Evolutionary conservation across 148 eudicot genomes (phyloP).

Genomic region (Silene conica): DNA sequence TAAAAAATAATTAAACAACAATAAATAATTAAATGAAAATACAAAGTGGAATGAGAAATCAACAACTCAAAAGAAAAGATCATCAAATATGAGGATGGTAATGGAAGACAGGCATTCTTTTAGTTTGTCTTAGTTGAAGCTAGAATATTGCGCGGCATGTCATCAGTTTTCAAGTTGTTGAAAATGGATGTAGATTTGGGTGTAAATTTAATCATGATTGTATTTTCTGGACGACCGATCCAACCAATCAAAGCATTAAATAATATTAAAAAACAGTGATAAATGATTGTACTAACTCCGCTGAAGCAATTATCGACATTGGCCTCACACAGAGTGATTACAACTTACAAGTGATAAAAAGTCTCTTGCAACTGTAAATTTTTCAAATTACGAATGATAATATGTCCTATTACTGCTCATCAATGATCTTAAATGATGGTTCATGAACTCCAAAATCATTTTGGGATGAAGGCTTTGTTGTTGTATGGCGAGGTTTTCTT

Average conservation of each 20-base stretch:
- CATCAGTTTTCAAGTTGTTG: not conserved
- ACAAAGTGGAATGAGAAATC: too few relatives aligned
- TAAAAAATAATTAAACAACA: too few relatives aligned
- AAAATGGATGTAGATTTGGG: not conserved
- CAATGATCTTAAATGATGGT: too few relatives aligned
- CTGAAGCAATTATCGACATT: not conserved
- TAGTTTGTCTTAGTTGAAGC: slow-evolving; percentile 2
- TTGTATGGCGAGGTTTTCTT: not conserved
- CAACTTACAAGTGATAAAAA: not conserved
- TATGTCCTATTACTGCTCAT: too few relatives aligned
- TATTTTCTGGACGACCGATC: not conserved
- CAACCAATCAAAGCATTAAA: not conserved
- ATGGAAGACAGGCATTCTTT: not conserved
- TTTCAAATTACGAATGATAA: not conserved
- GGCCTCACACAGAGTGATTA: slow-evolving; percentile 1
- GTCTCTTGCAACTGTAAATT: not conserved
- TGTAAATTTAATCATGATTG: not conserved
- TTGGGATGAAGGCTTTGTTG: too few relatives aligned
- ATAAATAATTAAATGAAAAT: too few relatives aligned
- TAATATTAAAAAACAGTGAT: not conserved
- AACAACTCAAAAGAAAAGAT: too few relatives aligned
- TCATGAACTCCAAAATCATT: too few relatives aligned
- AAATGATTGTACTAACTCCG: not conserved
- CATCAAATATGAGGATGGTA: too few relatives aligned
- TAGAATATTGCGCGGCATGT: not conserved